Evolutionary conservation across 495 filamentous ascomycete species (phyloP), one percentile per base, ranked within the genome.

Genomic region (Aspergillus coremiiformis): DNA sequence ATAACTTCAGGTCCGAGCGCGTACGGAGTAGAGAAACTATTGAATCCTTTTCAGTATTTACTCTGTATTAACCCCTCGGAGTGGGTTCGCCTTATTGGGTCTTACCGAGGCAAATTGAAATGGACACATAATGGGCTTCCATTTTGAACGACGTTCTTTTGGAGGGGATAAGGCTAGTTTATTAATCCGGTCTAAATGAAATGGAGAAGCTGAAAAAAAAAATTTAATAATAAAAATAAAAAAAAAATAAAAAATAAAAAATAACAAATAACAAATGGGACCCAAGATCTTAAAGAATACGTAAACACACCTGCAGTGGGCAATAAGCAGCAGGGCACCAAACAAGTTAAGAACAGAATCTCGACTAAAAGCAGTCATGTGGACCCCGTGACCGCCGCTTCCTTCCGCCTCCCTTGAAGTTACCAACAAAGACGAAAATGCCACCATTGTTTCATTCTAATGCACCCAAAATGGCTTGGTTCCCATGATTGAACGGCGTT

Each of bases 351-450:
- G n/a, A n/a, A n/a, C n/a, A n/a, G n/a, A n/a, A n/a, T n/a, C n/a
- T n/a, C n/a, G n/a, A n/a, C n/a, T n/a, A n/a, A n/a, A n/a, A n/a
- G n/a, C n/a, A n/a, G n/a, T n/a, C n/a, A n/a, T n/a, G n/a, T 17
- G 20, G 43, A 47, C 47, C 51, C 51, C 51, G 51, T 53, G 44
- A 53, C 51, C 51, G 33, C 44, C 46, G 39, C 42, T 42, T 12
- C 51, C 21, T 4, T 15, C 24, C 39, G 15, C 39, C 27, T n/a
- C n/a, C n/a, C n/a, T n/a, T n/a, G n/a, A n/a, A n/a, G n/a, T n/a
- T 6, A 20, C 39, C 37, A 20, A 27, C 26, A 27, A 23, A 30
- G 21, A 15, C 10, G 12, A 14, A 5, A 7, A 20, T 15, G 29
- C 3, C n/a, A 43, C 24, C 24, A 39, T 33, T 51, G 49, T 51